Evolutionary conservation across 2,329 filamentous ascomycete genomes (phyloP), one percentile per base, ranked within the genome.

Genomic region (Corynespora cassiicola): DNA sequence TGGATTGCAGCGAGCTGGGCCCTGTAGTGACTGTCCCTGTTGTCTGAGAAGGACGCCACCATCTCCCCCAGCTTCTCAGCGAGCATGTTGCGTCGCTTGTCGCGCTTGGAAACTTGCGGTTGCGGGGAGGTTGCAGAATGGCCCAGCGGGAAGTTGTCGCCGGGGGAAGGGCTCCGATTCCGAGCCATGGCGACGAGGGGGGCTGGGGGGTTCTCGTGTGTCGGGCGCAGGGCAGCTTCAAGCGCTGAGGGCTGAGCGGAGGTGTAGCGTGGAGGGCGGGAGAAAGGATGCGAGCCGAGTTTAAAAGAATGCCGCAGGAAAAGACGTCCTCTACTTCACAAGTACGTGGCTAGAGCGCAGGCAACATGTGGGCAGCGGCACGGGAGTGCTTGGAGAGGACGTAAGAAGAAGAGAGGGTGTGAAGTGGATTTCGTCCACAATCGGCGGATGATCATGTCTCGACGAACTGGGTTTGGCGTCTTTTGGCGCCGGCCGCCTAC

Each of bases 1-100:
- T 96, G 91, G n/a, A 96, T 83, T 52, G 89, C 89, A 59, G 94
- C 86, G 2, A 96, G 80, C 69, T 96, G 90, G 52, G 94, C 88
- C 47, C 91, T 84, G 69, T 95, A 97, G 57, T 90, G 85, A 47
- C 81, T 76, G 67, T 96, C 90, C 50, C 88, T 82, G 61, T 95
- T 90, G 48, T 86, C 81, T 49, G 84, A 82, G 70, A 96, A 92
- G 52, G 85, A 84, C 36, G 86, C 82, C 37, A 86, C 84, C 69
- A 96, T 84, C 39, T 84, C 81, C 25, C 82, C 79, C 6, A 96
- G 80, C 49, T 87, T 86, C 45, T 96, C 90, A 52, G 85, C 82
- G 45, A 96, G 82, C 58, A 86, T 84, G 58, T 88, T 88, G 47
- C 90, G 85, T 64, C 91, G 85, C 70, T 95, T 94, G 73, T 97